Base-by-base conservation (phyloP, 2,329 filamentous ascomycete species). In the Fusarium sp. region DNA sequence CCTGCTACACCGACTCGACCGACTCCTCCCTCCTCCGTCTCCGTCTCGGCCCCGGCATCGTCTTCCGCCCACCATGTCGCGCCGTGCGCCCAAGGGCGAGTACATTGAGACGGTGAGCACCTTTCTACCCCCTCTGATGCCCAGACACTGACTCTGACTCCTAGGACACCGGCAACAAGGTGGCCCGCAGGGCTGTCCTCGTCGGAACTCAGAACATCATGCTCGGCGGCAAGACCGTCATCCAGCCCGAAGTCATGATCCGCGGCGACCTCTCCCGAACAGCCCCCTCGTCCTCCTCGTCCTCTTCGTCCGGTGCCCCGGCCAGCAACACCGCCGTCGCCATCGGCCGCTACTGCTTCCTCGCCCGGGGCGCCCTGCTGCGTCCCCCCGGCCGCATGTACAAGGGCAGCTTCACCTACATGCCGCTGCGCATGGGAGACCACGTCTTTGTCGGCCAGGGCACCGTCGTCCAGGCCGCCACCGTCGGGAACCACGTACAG, bases 161-260 rank as follows among this genome's bases (percentile, higher is more conserved):
- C 22, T 77, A 97, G 95, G 96, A 98, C 85, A 98, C 95, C 4
- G 97, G 97, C 76, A 99, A 99, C 89, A 98, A 98, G 86, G 97
- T 99, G 79, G 96, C 95, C 42, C 94, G 97, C 76, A 95, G 95
- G 77, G 94, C 95, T 71, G 92, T 93, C 81, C 94, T 99, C 77
- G 94, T 97, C 80, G 97, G 97, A 79, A 98, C 96, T 25, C 95
- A 97, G 78, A 97, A 98, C 85, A 98, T 99, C 84, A 98, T 98
- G 84, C 93, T 99, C 2, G 97, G 95, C 77, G 97, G 97, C 73
- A 97, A 95, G 84, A 97, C 95, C 1, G 95, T 98, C 72, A 97
- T 99, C 80, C 95, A 98, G 88, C 93, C 95, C 72, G 95, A 98
- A 80, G 96, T 95, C 78, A 95, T 97, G 84, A 95, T 99, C 80